Evolutionary conservation across 1,284 basidiomycete genomes (phyloP), one percentile per base, ranked within the genome.

Genomic region (Fomes fomentarius): DNA sequence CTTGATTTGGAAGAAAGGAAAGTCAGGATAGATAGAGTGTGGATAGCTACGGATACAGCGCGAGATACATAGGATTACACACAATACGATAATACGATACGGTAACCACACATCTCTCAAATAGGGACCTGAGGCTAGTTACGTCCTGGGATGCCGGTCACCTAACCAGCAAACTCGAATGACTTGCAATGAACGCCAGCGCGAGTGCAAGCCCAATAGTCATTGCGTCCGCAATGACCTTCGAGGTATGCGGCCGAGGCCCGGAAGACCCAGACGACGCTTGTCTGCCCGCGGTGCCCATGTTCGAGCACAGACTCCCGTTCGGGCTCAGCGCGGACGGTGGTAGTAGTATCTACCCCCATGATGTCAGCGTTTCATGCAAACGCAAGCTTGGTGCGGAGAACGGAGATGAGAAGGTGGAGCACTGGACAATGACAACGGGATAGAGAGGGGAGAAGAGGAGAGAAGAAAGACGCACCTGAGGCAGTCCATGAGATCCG

Each of bases 401-500:
- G n/a, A n/a, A n/a, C n/a, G n/a, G n/a, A n/a, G n/a, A n/a, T n/a
- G n/a, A n/a, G n/a, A n/a, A n/a, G n/a, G n/a, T n/a, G n/a, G n/a
- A n/a, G n/a, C n/a, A n/a, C n/a, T n/a, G n/a, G n/a, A n/a, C n/a
- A n/a, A n/a, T n/a, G n/a, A n/a, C n/a, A n/a, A n/a, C n/a, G n/a
- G n/a, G n/a, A n/a, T n/a, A n/a, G n/a, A n/a, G n/a, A n/a, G n/a
- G n/a, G n/a, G n/a, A n/a, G n/a, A n/a, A n/a, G n/a, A n/a, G n/a
- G n/a, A n/a, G n/a, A n/a, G n/a, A n/a, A n/a, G n/a, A 12, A 30
- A 6, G 19, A 45, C 71, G 14, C 47, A 80, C 76, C 68, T 75
- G 73, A 4, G 79, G 78, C 65, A 71, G 71, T 14, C 79, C 79
- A 35, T 61, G 65, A 4, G 62, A 55, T 6, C 72, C 69, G 26